Evolutionary conservation across 2,329 filamentous ascomycete species (phyloP).

Genomic region (Talaromyces sp.): DNA sequence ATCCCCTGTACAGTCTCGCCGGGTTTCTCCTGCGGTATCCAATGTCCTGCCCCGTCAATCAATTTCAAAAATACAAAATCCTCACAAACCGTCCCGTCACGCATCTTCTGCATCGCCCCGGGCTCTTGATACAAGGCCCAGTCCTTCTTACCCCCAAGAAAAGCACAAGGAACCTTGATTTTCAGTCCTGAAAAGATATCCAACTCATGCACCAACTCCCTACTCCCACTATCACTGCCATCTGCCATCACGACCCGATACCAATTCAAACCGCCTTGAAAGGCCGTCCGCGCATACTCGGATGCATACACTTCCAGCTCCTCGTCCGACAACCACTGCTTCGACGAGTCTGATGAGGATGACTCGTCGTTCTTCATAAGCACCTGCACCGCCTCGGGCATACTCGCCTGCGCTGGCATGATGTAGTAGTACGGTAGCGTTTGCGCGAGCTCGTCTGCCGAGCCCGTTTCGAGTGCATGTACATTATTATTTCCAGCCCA

Average conservation of each 20-base stretch:
- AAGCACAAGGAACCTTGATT: constrained; percentile 57
- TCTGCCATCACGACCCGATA: constrained; percentile 53
- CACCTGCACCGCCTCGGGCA: constrained; percentile 60
- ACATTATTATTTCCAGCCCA: constrained; percentile 46
- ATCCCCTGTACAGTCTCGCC: constrained; percentile 48
- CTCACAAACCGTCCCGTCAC: constrained; percentile 39
- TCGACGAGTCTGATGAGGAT: constrained; percentile 26
- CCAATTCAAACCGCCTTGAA: constrained; percentile 64
- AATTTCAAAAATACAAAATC: constrained; percentile 51
- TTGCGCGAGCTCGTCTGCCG: constrained; percentile 51
- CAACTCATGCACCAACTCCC: constrained; percentile 45
- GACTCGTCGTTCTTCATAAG: constrained; percentile 44
- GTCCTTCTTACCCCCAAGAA: constrained; percentile 58
- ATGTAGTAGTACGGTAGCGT: constrained; percentile 63
- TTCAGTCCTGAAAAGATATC: constrained; percentile 56
- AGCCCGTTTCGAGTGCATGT: constrained; percentile 42
- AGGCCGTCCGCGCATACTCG: constrained; percentile 59
- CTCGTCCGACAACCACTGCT: constrained; percentile 52
- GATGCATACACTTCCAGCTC: constrained; percentile 57
- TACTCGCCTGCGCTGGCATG: constrained; percentile 54
- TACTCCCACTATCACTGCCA: constrained; percentile 15
- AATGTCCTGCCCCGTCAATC: constrained; percentile 61
- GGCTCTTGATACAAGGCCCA: constrained; percentile 67
- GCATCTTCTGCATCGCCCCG: constrained; percentile 56
- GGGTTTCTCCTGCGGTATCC: constrained; percentile 64